Percentiles rank a stretch among this genome's conserved stretches.
Evolutionary conservation across 345 rosid species (phyloP).

Genomic region (Theobroma cacao): DNA sequence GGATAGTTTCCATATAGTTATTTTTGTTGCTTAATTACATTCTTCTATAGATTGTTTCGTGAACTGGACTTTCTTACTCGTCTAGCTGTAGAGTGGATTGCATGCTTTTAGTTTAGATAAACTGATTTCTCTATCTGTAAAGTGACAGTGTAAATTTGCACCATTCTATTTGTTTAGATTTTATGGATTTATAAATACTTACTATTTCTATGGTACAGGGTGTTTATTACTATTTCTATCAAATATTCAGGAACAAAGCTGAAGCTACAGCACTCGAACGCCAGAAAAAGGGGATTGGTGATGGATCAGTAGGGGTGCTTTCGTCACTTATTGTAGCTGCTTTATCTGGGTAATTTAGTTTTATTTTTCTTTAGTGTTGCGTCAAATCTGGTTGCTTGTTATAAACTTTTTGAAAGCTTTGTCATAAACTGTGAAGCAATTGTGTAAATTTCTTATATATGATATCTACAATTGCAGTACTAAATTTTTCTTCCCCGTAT

Average conservation of each 20-base stretch:
- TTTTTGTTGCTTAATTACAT: neutral
- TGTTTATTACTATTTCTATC: conserved; percentile 99
- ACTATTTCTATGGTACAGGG: conserved; percentile 71
- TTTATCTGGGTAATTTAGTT: conserved; percentile 64
- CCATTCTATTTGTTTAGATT: conserved; percentile 9
- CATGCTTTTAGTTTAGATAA: conserved; percentile 5
- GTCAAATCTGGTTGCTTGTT: neutral
- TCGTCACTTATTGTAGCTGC: conserved; percentile 96
- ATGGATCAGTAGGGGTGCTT: conserved; percentile 94
- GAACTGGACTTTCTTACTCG: neutral
- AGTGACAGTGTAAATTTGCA: neutral
- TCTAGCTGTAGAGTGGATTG: neutral
- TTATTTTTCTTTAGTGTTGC: neutral
- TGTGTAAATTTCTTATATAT: neutral
- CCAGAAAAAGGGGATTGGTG: conserved; percentile 71
- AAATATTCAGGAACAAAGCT: conserved; percentile 94
- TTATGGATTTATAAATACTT: conserved; percentile 32
- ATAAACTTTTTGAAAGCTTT: neutral
- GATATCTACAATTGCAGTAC: neutral
- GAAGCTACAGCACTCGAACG: conserved; percentile 61
- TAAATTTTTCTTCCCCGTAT: neutral
- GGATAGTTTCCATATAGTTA: neutral
- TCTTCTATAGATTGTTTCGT: neutral
- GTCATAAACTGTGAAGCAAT: neutral
- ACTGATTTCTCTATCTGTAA: neutral